phyloP scores from a whole-genome alignment of 2,329 filamentous ascomycete species.

The Alternaria ventricosa region DNA sequence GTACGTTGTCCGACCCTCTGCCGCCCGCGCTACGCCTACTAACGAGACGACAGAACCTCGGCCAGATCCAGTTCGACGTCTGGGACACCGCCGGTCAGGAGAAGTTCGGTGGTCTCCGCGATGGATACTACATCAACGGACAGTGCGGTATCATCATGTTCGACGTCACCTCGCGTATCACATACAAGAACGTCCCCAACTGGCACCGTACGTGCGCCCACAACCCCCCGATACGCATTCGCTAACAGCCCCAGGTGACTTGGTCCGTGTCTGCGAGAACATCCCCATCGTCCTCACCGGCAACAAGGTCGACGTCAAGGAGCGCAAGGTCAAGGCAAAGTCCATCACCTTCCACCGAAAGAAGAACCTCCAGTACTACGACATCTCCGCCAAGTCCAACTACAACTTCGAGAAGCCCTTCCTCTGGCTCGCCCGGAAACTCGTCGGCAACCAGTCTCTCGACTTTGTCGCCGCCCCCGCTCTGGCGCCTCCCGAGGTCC shows the following conservation, averaged over 20 bases:
- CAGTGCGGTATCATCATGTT: conserved; percentile 99
- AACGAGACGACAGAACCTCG: conserved; percentile 72
- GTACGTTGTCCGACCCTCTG: conserved; percentile 65
- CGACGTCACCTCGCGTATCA: conserved; percentile 98
- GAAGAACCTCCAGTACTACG: conserved; percentile 99
- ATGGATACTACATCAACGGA: conserved; percentile 99
- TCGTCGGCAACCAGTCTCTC: conserved; percentile 88
- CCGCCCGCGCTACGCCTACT: conserved; percentile 23
- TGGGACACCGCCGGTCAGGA: conserved; percentile 99
- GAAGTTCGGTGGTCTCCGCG: conserved; percentile 99
- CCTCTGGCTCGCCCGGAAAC: conserved; percentile 98
- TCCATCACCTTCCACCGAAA: conserved; percentile 99
- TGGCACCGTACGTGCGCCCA: conserved; percentile 85
- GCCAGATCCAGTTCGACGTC: conserved; percentile 97
- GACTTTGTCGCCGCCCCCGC: conserved; percentile 97
- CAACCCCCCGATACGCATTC: background rate
- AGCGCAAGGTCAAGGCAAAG: conserved; percentile 99
- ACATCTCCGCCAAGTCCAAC: conserved; percentile 99
- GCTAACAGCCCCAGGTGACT: conserved; percentile 71
- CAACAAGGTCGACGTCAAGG: conserved; percentile 99
- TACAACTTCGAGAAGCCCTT: conserved; percentile 99
- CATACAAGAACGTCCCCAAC: conserved; percentile 99
- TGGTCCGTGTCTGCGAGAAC: conserved; percentile 99
- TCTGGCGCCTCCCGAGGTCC: conserved; percentile 89
- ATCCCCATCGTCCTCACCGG: conserved; percentile 97